These are phyloP conservation scores for Suillus luteus DNA, from an alignment of 768 basidiomycete genomes.

Conservation along the genomic window DNA sequence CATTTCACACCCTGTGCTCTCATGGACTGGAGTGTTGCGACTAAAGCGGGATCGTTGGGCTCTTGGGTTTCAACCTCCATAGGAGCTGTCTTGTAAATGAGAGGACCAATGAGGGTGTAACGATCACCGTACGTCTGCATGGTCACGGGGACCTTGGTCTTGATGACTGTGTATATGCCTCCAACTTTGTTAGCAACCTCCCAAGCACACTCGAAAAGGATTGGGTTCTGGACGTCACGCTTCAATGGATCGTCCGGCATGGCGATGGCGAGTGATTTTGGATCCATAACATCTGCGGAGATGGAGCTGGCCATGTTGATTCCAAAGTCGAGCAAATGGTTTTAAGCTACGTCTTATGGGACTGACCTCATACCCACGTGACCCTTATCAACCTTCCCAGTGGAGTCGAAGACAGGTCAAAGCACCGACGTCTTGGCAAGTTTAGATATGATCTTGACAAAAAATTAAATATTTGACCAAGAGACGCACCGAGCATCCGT, in stretches of 20 bases:
- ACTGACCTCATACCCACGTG: constrained; percentile 11
- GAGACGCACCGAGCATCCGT: background rate
- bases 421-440: background rate
- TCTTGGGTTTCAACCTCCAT: constrained; percentile 98
- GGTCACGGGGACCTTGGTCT: constrained; percentile 98
- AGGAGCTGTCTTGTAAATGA: constrained; percentile 96
- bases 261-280: constrained; percentile 12
- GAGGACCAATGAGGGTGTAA: constrained; percentile 96
- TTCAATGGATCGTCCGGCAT: constrained; percentile 33
- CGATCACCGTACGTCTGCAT: constrained; percentile 94
- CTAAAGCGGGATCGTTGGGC: constrained; percentile 78
- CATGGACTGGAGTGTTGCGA: constrained; percentile 79
- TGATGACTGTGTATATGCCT: constrained; percentile 99
- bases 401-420: background rate
- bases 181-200: constrained; percentile 99
- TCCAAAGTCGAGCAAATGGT: constrained; percentile 3
- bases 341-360: background rate
- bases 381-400: constrained; percentile 5
- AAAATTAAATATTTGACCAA: background rate
- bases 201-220: constrained; percentile 97
- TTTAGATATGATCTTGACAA: background rate
- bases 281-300: constrained; percentile 5
- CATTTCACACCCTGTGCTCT: constrained; percentile 87
- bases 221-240: constrained; percentile 76
- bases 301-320: constrained; percentile 7